phyloP scores from a whole-genome alignment of 345 rosid species.

The Populus pruinosa region DNA sequence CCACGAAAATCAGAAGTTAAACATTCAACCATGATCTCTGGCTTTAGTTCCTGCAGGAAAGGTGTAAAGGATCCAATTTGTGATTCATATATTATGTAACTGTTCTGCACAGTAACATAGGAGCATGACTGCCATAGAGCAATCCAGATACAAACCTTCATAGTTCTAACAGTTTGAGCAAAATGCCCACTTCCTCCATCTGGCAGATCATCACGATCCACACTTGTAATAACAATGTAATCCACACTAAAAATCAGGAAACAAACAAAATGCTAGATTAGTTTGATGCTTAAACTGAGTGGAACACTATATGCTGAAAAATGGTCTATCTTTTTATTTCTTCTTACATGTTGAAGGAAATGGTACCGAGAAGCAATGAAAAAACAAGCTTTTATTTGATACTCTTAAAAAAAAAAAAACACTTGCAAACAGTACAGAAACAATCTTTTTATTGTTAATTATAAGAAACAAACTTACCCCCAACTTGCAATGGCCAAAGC shows the following conservation, averaged over 20 bases:
- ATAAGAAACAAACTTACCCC: constrained; percentile 56
- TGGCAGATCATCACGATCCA: constrained; percentile 94
- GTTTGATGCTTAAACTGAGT: background rate
- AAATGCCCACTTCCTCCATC: constrained; percentile 99
- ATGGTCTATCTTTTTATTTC: background rate
- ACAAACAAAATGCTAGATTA: background rate
- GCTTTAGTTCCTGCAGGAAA: constrained; percentile 65
- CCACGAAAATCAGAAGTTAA: constrained; percentile 96
- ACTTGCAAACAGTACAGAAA: background rate
- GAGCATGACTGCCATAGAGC: background rate
- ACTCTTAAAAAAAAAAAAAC: background rate
- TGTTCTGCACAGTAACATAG: background rate
- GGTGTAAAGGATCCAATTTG: background rate
- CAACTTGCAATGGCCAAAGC: constrained; percentile 85
- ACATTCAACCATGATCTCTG: constrained; percentile 95
- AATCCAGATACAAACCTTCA: constrained; percentile 53
- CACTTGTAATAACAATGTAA: constrained; percentile 94
- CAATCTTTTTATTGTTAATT: background rate
- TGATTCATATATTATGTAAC: background rate
- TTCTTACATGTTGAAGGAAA: background rate
- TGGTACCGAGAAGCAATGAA: background rate
- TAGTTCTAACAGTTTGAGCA: constrained; percentile 82
- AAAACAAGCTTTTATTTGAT: background rate
- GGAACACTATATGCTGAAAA: background rate
- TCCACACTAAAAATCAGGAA: constrained; percentile 59